Percentiles rank a stretch among this genome's conserved stretches.
phyloP scores from a whole-genome alignment of 2,329 filamentous ascomycete species.

The Lachnellula occidentalis region DNA sequence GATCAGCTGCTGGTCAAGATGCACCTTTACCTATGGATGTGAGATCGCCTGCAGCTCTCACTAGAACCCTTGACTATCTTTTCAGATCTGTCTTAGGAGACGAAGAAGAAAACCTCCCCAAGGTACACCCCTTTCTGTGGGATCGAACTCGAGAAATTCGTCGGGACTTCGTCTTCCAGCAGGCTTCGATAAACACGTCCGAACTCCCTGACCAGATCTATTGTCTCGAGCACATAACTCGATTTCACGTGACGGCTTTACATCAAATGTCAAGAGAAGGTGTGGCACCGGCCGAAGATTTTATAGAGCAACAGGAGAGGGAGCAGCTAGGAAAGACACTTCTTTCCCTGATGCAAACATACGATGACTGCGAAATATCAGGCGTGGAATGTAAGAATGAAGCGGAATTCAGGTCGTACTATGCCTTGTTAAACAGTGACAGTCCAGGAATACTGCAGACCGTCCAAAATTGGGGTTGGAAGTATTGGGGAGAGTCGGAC shows the following conservation, averaged over 20 bases:
- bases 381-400: slow-evolving; percentile 56
- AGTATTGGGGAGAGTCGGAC: slow-evolving; percentile 50
- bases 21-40: slow-evolving; percentile 64
- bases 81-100: slow-evolving; percentile 52
- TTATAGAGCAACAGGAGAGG: slow-evolving; percentile 61
- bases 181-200: slow-evolving; percentile 49
- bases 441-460: slow-evolving; percentile 53
- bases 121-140: slow-evolving; percentile 60
- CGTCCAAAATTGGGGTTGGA: slow-evolving; percentile 49
- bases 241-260: slow-evolving; percentile 61
- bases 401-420: slow-evolving; percentile 61
- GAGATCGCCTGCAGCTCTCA: slow-evolving; percentile 52
- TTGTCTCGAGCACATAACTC: slow-evolving; percentile 59
- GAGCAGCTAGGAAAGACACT: slow-evolving; percentile 63
- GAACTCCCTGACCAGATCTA: slow-evolving; percentile 57
- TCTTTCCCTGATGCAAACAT: slow-evolving; percentile 59
- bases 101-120: slow-evolving; percentile 46
- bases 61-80: slow-evolving; percentile 57
- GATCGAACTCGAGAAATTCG: slow-evolving; percentile 63
- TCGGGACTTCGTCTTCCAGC: slow-evolving; percentile 64
- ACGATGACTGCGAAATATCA: slow-evolving; percentile 58
- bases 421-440: slow-evolving; percentile 55
- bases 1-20: slow-evolving; percentile 63
- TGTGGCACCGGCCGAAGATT: slow-evolving; percentile 49
- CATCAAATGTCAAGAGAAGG: slow-evolving; percentile 56